phyloP scores from a whole-genome alignment of 768 basidiomycete genomes.

The Strobilomyces echinocephalus region DNA sequence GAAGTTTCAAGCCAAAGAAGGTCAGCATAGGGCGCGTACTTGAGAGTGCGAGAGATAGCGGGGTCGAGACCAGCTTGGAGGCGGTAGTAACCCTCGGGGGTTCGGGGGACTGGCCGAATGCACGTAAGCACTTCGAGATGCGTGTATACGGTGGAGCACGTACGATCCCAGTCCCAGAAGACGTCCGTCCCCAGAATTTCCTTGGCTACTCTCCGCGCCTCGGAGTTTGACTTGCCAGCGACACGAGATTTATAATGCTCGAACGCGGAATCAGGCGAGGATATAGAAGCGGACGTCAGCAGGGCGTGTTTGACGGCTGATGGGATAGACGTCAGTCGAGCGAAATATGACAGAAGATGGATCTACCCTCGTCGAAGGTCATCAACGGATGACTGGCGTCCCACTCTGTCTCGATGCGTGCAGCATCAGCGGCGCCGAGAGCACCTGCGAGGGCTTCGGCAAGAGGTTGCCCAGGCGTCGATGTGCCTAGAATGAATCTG shows the following conservation, averaged over 20 bases:
- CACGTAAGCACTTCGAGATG: neutral
- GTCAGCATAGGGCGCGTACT: constrained; percentile 84
- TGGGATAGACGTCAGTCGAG: neutral
- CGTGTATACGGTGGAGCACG: constrained; percentile 25
- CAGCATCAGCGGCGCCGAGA: constrained; percentile 61
- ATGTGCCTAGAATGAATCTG: constrained; percentile 67
- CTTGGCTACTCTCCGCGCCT: constrained; percentile 67
- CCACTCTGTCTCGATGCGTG: constrained; percentile 74
- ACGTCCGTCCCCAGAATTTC: constrained; percentile 61
- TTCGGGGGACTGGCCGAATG: constrained; percentile 63
- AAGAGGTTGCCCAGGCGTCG: constrained; percentile 44
- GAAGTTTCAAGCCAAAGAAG: constrained; percentile 93
- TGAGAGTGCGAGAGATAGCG: constrained; percentile 74
- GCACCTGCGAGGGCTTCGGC: constrained; percentile 69
- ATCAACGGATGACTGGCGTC: constrained; percentile 59
- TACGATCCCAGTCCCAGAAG: constrained; percentile 89
- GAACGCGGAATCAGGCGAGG: constrained; percentile 40
- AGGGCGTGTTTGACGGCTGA: constrained; percentile 25
- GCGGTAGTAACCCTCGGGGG: constrained; percentile 89
- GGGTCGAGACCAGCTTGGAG: constrained; percentile 76
- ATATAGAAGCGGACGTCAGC: constrained; percentile 16
- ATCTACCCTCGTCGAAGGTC: constrained; percentile 80
- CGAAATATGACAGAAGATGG: constrained; percentile 42
- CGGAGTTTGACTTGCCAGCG: constrained; percentile 63
- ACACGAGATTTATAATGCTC: constrained; percentile 56